Conservation (phyloP, 78 protist species). For the Tieghemostelium lacteum region DNA sequence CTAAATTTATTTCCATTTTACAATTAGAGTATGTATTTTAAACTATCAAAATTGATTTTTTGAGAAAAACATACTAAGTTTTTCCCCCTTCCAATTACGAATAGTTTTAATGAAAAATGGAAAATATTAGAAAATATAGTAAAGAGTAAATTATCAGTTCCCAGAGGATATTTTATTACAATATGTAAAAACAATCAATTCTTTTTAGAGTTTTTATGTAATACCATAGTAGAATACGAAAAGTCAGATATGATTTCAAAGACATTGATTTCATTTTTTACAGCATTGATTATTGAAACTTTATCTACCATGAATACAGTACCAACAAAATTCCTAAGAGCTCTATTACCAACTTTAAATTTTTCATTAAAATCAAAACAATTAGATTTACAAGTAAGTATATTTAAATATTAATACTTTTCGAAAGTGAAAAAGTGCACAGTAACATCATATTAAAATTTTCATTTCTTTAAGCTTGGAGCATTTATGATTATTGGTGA, state of each 20-base stretch:
- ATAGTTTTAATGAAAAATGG: slow-evolving; percentile 45
- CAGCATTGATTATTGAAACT: slow-evolving; percentile 36
- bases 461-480: slow-evolving; percentile 26
- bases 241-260: slow-evolving; percentile 6
- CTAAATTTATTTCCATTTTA: slow-evolving; percentile 64
- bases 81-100: neutral
- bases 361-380: slow-evolving; percentile 37
- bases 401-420: neutral
- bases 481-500: slow-evolving; percentile 46
- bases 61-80: neutral
- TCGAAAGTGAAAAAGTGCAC: neutral
- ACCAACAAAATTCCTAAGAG: neutral
- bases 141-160: slow-evolving; percentile 17
- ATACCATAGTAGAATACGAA: slow-evolving; percentile 18
- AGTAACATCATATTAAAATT: neutral
- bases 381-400: slow-evolving; percentile 59
- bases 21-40: slow-evolving; percentile 35
- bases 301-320: neutral
- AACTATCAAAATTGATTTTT: neutral
- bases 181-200: neutral
- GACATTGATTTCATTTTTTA: slow-evolving; percentile 40
- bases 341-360: slow-evolving; percentile 39
- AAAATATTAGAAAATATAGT: slow-evolving; percentile 1
- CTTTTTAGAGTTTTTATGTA: slow-evolving; percentile 31
- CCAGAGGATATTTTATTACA: slow-evolving; percentile 43